phyloP scores from a whole-genome alignment of 805 yeast species.

The Ogataea methanolica region DNA sequence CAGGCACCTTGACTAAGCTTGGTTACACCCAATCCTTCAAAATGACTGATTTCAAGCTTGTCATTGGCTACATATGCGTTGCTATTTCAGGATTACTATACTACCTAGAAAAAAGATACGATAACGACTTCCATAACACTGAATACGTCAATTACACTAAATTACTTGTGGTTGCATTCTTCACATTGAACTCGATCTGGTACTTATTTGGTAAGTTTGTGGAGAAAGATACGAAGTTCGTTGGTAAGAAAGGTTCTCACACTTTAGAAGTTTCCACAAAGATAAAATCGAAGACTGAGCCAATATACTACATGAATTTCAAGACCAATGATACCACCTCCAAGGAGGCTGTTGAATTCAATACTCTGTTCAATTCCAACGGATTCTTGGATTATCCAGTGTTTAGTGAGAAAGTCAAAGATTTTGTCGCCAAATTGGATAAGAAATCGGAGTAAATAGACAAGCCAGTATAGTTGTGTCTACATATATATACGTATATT shows the following conservation, averaged over 20 bases:
- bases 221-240: constrained; percentile 43
- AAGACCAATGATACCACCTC: constrained; percentile 21
- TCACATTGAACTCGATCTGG: constrained; percentile 31
- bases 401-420: constrained; percentile 25
- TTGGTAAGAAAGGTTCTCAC: constrained; percentile 35
- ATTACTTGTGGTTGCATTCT: constrained; percentile 35
- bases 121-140: constrained; percentile 37
- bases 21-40: constrained; percentile 46
- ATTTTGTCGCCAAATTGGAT: constrained; percentile 14
- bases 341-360: constrained; percentile 30
- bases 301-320: constrained; percentile 37
- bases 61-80: constrained; percentile 44
- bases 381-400: constrained; percentile 40
- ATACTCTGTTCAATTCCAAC: constrained; percentile 40
- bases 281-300: constrained; percentile 37
- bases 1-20: constrained; percentile 35
- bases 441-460: constrained; percentile 7
- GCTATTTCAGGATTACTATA: constrained; percentile 42
- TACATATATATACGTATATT: neutral
- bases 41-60: constrained; percentile 42
- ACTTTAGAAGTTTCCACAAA: constrained; percentile 36
- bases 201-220: constrained; percentile 30
- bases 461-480: neutral
- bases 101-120: constrained; percentile 43
- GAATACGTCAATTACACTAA: constrained; percentile 32